Base-by-base conservation (phyloP, 768 basidiomycete genomes). In the Leccinellum luteum region DNA sequence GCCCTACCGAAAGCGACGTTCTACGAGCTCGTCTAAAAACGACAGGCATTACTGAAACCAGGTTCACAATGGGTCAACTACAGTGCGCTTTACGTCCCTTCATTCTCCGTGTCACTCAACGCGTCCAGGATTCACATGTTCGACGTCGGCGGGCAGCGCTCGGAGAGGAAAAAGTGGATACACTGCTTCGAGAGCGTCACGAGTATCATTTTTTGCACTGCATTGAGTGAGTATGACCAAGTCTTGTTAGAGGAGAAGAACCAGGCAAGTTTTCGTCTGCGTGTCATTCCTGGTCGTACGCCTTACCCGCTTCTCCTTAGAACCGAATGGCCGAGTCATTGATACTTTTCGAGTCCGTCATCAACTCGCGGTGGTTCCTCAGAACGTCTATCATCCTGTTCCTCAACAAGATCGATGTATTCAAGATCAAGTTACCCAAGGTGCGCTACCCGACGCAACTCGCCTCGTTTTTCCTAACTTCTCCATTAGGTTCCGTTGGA, bases 21-120 rank as follows among this genome's bases (percentile, higher is more conserved):
- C 76, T 98, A 27, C 79, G 92, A 25, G 92, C 92, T n/a, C 83
- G 93, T 61, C 85, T 85, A 57, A 95, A 95, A 78, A 92, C 87
- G 55, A 87, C 90, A 3, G 94, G 94, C 17, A 95, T 98, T 64
- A 87, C 85, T 6, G 94, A 98, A 74, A 97, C 94, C 6, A 74
- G 87, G 66, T 91, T 92, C 57, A 79, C 77, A 13, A 83, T 90
- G 80, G 89, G 87, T 3, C 82, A 78, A 50, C 69, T 85, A 6
- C 81, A 82, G 82, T 85, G 60, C 56, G 81, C 14, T 6, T 23
- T 17, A 6, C 27, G 2, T 28, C 0, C 2, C 9, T 17, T 28
- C 17, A 8, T 5, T 0, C 1, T 2, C 2, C 19, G 0, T 38
- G 19, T 51, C 21, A 6, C 21, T 38, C 44, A 49, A 21, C 4